Conservation (phyloP, 1,284 basidiomycete species). For the Papiliotrema fonsecae region DNA sequence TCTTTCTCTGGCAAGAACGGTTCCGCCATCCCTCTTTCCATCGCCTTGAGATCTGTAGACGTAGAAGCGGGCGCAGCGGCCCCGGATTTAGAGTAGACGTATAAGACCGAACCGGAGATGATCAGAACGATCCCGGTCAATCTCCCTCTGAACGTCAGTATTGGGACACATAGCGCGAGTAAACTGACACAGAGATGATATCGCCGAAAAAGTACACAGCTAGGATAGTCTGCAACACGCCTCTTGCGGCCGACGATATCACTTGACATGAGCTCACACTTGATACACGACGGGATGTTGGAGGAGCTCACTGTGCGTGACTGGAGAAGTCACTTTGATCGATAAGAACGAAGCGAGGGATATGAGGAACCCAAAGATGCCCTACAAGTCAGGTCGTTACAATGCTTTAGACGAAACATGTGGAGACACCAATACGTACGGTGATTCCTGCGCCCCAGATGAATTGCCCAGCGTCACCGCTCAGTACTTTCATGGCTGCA, state of each 20-base stretch:
- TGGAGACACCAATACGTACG: constrained; percentile 7
- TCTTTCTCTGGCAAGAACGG: neutral
- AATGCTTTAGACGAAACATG: neutral
- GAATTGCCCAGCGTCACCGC: constrained; percentile 16
- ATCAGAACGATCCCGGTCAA: constrained; percentile 27
- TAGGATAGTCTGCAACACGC: constrained; percentile 22
- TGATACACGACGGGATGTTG: neutral
- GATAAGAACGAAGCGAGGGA: constrained; percentile 20
- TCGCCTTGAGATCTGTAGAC: neutral
- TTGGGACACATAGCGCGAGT: neutral
- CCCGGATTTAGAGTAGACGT: constrained; percentile 27
- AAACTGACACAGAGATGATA: constrained; percentile 16
- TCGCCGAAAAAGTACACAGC: constrained; percentile 21
- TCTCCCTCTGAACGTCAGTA: constrained; percentile 13
- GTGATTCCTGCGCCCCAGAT: constrained; percentile 22
- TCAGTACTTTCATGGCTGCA: constrained; percentile 10
- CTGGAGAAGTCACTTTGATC: constrained; percentile 28
- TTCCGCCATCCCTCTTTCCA: neutral
- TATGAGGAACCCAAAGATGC: constrained; percentile 27
- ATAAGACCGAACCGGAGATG: constrained; percentile 24
- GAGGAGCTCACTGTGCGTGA: constrained; percentile 18
- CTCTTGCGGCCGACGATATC: constrained; percentile 18
- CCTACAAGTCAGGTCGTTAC: constrained; percentile 5
- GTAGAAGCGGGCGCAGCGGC: neutral
- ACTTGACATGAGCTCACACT: constrained; percentile 2